These are phyloP conservation scores for Saturnispora quitensis DNA, from an alignment of 805 yeast species.

Conservation along the genomic window DNA sequence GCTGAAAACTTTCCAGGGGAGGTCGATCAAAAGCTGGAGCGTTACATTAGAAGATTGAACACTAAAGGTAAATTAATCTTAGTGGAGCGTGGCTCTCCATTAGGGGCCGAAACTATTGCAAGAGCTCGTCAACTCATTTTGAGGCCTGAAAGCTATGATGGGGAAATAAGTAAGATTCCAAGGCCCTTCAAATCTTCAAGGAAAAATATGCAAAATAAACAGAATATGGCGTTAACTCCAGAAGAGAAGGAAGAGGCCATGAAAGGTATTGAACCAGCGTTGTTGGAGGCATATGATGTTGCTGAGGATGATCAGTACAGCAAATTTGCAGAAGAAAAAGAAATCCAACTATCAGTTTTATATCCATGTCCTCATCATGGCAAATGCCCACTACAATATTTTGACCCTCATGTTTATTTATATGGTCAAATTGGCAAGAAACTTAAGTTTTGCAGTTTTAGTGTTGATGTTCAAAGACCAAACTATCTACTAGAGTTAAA, in stretches of 20 bases:
- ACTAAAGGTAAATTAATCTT: constrained; percentile 77
- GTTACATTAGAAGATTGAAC: constrained; percentile 48
- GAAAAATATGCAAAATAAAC: constrained; percentile 6
- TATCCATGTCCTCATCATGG: constrained; percentile 93
- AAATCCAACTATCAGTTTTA: constrained; percentile 50
- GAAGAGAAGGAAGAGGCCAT: constrained; percentile 16
- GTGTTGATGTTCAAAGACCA: constrained; percentile 68
- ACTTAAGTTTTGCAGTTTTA: constrained; percentile 67
- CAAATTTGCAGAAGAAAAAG: constrained; percentile 9
- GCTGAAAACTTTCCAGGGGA: constrained; percentile 58
- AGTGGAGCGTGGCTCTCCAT: constrained; percentile 81
- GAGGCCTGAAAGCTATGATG: constrained; percentile 64
- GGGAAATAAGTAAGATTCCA: constrained; percentile 55
- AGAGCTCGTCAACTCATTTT: constrained; percentile 84
- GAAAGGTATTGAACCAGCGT: constrained; percentile 20
- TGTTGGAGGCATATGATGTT: constrained; percentile 20
- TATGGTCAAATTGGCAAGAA: constrained; percentile 45
- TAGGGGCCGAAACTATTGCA: constrained; percentile 82
- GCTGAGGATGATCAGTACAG: constrained; percentile 12
- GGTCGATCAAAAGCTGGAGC: constrained; percentile 58
- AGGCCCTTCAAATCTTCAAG: constrained; percentile 47
- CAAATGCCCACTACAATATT: constrained; percentile 75
- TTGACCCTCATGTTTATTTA: constrained; percentile 58
- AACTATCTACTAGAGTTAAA: constrained; percentile 73
- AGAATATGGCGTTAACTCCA: background rate